Evolutionary conservation across 2,329 filamentous ascomycete genomes (phyloP).

Genomic region (Thielaviopsis musarum): DNA sequence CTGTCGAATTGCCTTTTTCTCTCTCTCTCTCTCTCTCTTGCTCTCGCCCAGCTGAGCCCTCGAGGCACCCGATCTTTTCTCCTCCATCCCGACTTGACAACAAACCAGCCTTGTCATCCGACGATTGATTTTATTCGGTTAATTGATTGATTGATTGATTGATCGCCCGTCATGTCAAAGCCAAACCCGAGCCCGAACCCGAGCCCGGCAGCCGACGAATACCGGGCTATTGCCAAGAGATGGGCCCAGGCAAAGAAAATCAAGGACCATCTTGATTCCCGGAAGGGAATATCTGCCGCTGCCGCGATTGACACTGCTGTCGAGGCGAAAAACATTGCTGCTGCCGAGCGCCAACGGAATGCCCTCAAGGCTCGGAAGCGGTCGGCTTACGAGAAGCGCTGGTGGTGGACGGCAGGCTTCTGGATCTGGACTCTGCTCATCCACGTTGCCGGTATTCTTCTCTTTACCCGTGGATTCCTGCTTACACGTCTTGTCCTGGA

Average conservation of each 20-base stretch:
- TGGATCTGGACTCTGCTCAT: conserved; percentile 55
- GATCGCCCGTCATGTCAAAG: neutral
- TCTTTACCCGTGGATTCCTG: conserved; percentile 91
- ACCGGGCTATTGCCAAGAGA: conserved; percentile 35
- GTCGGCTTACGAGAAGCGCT: conserved; percentile 30
- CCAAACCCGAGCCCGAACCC: neutral
- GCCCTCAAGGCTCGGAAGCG: conserved; percentile 5
- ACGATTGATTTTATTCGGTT: neutral
- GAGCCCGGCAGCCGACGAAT: conserved; percentile 22
- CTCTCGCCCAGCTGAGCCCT: neutral
- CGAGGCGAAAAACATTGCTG: conserved; percentile 6
- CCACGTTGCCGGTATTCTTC: conserved; percentile 66
- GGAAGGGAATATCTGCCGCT: conserved; percentile 1
- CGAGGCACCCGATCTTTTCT: neutral
- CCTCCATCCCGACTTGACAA: neutral
- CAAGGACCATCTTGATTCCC: conserved; percentile 27
- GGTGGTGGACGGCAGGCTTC: conserved; percentile 46
- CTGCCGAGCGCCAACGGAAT: conserved; percentile 1
- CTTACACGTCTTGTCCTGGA: conserved; percentile 70
- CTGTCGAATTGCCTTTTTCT: neutral
- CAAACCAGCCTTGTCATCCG: neutral
- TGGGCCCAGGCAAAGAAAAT: conserved; percentile 36
- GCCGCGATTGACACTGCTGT: neutral
- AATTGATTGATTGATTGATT: neutral
- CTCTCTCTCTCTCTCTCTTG: neutral